A percentile compares a stretch with the other conserved stretches of the same genome.
phyloP scores from a whole-genome alignment of 495 filamentous ascomycete genomes.

The Hypoxylon perforatum region DNA sequence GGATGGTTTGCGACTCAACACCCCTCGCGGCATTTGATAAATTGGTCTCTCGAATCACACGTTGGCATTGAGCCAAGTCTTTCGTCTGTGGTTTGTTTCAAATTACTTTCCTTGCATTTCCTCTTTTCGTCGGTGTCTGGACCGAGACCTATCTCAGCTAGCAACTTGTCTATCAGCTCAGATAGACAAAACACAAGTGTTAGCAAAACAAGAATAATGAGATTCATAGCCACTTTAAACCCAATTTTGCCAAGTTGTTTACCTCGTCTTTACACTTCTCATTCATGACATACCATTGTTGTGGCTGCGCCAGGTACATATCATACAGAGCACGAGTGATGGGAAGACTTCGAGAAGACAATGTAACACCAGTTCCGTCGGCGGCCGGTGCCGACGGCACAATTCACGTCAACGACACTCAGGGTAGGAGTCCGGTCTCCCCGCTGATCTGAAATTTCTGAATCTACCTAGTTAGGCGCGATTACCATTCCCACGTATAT shows the following conservation, averaged over 20 bases:
- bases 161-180: neutral
- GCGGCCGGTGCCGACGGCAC: slow-evolving; percentile 12
- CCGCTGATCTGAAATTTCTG: slow-evolving; percentile 25
- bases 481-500: slow-evolving; percentile 20
- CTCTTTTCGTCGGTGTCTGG: slow-evolving; percentile 4
- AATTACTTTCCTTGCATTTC: slow-evolving; percentile 20
- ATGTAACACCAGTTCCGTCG: slow-evolving; percentile 23
- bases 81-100: slow-evolving; percentile 29
- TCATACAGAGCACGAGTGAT: neutral
- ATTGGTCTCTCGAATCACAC: slow-evolving; percentile 33
- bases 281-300: neutral
- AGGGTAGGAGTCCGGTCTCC: slow-evolving; percentile 10
- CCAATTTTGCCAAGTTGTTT: neutral
- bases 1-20: slow-evolving; percentile 28
- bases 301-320: neutral
- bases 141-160: slow-evolving; percentile 21
- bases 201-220: neutral
- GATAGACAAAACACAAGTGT: neutral
- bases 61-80: slow-evolving; percentile 29
- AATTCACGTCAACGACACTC: slow-evolving; percentile 3
- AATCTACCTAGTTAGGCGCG: slow-evolving; percentile 29
- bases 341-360: neutral
- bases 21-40: slow-evolving; percentile 38
- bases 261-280: neutral
- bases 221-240: too few species aligned